Evolutionary conservation across 2,329 filamentous ascomycete genomes (phyloP).

Genomic region (Trichoderma breve): DNA sequence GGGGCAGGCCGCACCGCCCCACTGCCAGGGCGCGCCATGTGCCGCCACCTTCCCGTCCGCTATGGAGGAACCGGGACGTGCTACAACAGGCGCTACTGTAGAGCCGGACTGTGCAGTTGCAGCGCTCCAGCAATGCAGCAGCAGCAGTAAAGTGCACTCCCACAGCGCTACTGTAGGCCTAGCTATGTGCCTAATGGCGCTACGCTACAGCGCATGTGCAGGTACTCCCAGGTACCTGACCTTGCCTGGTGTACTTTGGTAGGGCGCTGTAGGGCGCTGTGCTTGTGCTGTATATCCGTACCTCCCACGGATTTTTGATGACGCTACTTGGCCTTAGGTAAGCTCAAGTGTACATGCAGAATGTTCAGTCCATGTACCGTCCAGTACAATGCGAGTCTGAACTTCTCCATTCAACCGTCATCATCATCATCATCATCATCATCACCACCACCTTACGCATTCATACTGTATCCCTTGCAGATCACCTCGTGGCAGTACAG

Average conservation of each 20-base stretch:
- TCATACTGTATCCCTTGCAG: not conserved
- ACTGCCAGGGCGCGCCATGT: conserved; percentile 21
- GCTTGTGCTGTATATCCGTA: not conserved
- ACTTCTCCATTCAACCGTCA: not conserved
- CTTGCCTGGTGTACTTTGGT: no score
- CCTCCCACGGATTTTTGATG: not conserved
- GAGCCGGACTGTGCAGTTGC: no score
- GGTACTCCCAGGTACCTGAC: not conserved
- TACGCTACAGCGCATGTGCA: not conserved
- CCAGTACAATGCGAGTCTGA: not conserved
- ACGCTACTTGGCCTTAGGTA: not conserved
- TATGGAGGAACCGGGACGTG: not conserved
- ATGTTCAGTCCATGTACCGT: not conserved
- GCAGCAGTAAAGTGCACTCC: not conserved
- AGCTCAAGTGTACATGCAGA: not conserved
- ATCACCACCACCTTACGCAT: not conserved
- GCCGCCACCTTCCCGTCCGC: conserved; percentile 20
- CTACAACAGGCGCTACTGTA: not conserved
- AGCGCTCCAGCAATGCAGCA: not conserved
- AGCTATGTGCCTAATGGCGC: no score
- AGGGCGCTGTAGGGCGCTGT: no score
- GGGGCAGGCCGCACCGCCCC: conserved; percentile 2
- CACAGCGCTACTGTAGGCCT: not conserved
- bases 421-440: not conserved
- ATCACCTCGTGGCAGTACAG: not conserved